These are phyloP conservation scores for Polygonum maritimum DNA, from an alignment of 148 eudicot genomes.

Conservation along the genomic window DNA sequence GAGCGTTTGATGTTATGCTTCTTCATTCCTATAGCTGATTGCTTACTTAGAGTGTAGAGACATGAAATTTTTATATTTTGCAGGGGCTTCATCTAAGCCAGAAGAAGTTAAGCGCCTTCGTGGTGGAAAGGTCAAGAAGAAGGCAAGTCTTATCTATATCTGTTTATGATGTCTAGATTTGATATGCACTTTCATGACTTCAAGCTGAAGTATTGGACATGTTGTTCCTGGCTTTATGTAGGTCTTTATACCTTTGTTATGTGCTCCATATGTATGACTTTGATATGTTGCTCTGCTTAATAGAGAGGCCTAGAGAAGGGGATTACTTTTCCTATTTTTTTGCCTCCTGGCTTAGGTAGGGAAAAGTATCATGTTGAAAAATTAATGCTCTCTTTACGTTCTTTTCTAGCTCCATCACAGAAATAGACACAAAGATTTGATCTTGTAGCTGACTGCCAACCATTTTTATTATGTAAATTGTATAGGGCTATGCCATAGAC, in stretches of 20 bases:
- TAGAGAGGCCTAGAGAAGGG: background rate
- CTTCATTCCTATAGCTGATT: too few relatives aligned
- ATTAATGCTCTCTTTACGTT: background rate
- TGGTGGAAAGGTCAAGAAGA: conserved; percentile 92
- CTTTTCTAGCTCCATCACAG: background rate
- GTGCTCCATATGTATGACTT: background rate
- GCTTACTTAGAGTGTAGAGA: background rate
- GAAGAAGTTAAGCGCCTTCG: conserved; percentile 96
- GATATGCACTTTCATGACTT: background rate
- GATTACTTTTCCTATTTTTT: background rate
- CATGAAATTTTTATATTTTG: conserved; percentile 7
- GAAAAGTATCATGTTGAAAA: background rate
- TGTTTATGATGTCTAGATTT: background rate
- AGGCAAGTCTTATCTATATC: conserved; percentile 17
- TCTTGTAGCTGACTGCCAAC: background rate
- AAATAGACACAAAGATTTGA: background rate
- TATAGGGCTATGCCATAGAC: too few relatives aligned
- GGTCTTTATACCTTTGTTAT: background rate
- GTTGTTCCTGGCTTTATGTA: background rate
- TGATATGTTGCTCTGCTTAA: background rate
- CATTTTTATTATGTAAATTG: background rate
- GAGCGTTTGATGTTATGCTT: background rate
- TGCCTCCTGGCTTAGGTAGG: background rate
- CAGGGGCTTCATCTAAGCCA: conserved; percentile 63
- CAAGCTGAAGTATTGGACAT: background rate